Evolutionary conservation across 2,329 filamentous ascomycete species (phyloP).

Genomic region (Penicillium sp.): DNA sequence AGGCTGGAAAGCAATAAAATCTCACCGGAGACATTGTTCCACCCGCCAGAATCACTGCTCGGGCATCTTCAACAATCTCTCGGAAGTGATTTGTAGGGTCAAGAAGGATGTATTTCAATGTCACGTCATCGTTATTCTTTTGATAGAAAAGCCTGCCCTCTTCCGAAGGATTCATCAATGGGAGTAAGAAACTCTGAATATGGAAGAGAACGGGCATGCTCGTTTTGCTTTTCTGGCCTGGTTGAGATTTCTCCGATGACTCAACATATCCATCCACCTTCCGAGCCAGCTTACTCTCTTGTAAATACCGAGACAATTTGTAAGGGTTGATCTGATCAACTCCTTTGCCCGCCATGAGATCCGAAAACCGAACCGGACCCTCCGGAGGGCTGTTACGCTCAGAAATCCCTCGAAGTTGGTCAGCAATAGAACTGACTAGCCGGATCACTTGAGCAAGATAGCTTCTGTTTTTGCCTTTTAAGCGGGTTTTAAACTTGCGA

Average conservation of each 20-base stretch:
- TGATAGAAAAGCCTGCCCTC: slow-evolving; percentile 63
- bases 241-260: slow-evolving; percentile 56
- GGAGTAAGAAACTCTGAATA: slow-evolving; percentile 68
- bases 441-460: slow-evolving; percentile 87
- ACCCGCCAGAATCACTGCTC: slow-evolving; percentile 85
- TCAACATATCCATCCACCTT: slow-evolving; percentile 89
- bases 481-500: slow-evolving; percentile 78
- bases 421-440: slow-evolving; percentile 73
- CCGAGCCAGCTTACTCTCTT: slow-evolving; percentile 86
- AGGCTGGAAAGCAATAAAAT: slow-evolving; percentile 9
- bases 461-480: slow-evolving; percentile 87
- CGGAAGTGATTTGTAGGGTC: slow-evolving; percentile 91
- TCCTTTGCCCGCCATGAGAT: slow-evolving; percentile 76
- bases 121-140: slow-evolving; percentile 50
- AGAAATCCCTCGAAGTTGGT: slow-evolving; percentile 61
- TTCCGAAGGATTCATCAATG: slow-evolving; percentile 79
- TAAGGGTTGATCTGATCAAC: slow-evolving; percentile 95
- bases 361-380: slow-evolving; percentile 67
- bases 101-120: slow-evolving; percentile 80
- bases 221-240: slow-evolving; percentile 28
- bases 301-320: slow-evolving; percentile 82
- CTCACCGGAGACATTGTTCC: slow-evolving; percentile 89
- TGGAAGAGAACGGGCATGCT: slow-evolving; percentile 60
- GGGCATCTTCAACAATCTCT: slow-evolving; percentile 77
- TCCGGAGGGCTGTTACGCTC: slow-evolving; percentile 50